Conservation (phyloP, 169 alveolate species). For the Plasmodium yoelii region DNA sequence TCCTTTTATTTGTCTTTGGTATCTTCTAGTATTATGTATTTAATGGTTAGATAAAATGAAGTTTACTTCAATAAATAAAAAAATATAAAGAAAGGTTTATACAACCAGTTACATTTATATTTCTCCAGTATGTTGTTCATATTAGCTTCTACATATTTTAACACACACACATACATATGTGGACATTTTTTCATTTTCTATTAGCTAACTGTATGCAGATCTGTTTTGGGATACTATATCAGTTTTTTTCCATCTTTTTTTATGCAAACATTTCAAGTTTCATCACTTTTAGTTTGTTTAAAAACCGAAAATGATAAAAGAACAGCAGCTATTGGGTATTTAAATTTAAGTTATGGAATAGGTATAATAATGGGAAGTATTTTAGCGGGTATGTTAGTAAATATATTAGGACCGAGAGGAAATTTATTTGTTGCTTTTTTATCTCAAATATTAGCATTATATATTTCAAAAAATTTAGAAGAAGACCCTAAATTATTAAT, state of each 20-base stretch:
- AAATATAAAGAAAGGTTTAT: background rate
- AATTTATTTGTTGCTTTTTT: conserved; percentile 41
- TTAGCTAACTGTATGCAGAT: conserved; percentile 23
- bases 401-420: conserved; percentile 51
- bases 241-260: conserved; percentile 53
- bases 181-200: too few relatives aligned
- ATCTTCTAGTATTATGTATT: conserved; percentile 62
- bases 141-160: too few relatives aligned
- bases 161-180: too few relatives aligned
- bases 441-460: conserved; percentile 46
- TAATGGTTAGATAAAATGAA: conserved; percentile 14
- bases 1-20: conserved; percentile 51
- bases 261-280: conserved; percentile 73
- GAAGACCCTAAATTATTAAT: conserved; percentile 51
- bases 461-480: conserved; percentile 28
- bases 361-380: conserved; percentile 60
- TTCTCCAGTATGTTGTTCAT: too few relatives aligned
- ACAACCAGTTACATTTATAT: background rate
- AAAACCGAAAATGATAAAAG: conserved; percentile 53
- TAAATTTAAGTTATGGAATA: conserved; percentile 51
- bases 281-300: conserved; percentile 47
- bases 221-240: conserved; percentile 52
- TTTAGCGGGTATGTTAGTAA: conserved; percentile 44
- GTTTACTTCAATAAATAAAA: background rate
- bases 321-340: conserved; percentile 54